phyloP scores from a whole-genome alignment of 164 flowering plant species.

The Protea cynaroides region DNA sequence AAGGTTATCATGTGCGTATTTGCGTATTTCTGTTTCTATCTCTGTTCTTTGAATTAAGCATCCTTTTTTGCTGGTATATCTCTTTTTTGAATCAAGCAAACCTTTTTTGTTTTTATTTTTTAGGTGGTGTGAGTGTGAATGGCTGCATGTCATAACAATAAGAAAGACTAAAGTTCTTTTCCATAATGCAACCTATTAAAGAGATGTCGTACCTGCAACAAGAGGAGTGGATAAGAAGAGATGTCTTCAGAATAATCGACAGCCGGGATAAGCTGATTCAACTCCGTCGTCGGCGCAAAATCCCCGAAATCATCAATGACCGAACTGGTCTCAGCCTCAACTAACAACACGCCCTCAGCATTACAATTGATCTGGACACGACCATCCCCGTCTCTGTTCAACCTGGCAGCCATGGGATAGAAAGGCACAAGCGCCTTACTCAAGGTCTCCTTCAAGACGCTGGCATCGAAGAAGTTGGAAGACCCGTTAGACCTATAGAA shows the following conservation, averaged over 20 bases:
- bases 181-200: neutral
- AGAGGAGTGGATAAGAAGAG: slow-evolving; percentile 33
- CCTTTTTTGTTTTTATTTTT: too few relatives aligned
- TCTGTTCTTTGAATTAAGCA: too few relatives aligned
- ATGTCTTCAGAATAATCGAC: slow-evolving; percentile 42
- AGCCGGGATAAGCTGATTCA: slow-evolving; percentile 40
- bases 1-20: too few relatives aligned
- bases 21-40: too few relatives aligned
- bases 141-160: too few relatives aligned
- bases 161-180: too few relatives aligned
- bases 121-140: too few relatives aligned
- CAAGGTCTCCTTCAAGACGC: too few relatives aligned
- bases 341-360: slow-evolving; percentile 45
- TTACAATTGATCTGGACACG: slow-evolving; percentile 51
- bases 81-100: too few relatives aligned
- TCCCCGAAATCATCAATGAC: slow-evolving; percentile 45
- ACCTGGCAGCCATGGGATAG: slow-evolving; percentile 56
- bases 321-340: slow-evolving; percentile 29
- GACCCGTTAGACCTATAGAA: too few relatives aligned
- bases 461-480: too few relatives aligned
- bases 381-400: slow-evolving; percentile 36
- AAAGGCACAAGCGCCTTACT: slow-evolving; percentile 19
- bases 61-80: too few relatives aligned
- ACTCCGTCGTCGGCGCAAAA: slow-evolving; percentile 43
- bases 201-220: slow-evolving; percentile 37